Conservation (phyloP, 495 filamentous ascomycete species). For the Trichocladium uniseriatum region DNA sequence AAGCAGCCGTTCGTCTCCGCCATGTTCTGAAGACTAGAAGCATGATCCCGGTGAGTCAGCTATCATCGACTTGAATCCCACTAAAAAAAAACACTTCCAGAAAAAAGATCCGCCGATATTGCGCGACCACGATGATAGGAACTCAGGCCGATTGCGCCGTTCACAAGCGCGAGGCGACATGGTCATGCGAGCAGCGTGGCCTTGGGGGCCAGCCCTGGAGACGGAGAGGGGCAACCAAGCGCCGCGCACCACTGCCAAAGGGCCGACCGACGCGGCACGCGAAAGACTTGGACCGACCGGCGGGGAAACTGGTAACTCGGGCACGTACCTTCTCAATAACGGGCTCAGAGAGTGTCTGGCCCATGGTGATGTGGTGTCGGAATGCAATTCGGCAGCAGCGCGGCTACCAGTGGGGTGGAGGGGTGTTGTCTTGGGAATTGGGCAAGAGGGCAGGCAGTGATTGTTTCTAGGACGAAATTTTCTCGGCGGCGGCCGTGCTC, state of each 20-base stretch:
- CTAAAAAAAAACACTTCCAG: neutral
- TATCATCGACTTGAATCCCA: slow-evolving; percentile 4
- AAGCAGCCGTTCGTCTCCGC: slow-evolving; percentile 83
- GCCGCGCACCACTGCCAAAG: no score
- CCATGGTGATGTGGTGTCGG: slow-evolving; percentile 51
- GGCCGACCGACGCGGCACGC: no score
- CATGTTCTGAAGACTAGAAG: slow-evolving; percentile 69
- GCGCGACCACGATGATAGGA: no score
- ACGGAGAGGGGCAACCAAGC: no score
- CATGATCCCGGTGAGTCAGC: slow-evolving; percentile 11
- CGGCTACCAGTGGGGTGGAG: slow-evolving; percentile 20
- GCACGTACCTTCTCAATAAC: slow-evolving; percentile 91
- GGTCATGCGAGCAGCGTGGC: no score
- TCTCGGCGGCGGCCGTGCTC: slow-evolving; percentile 11
- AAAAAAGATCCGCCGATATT: no score
- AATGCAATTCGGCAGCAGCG: slow-evolving; percentile 16
- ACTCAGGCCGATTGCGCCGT: no score
- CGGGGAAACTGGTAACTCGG: no score
- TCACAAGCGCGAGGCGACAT: no score
- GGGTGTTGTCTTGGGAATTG: slow-evolving; percentile 4
- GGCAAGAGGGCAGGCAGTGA: slow-evolving; percentile 8
- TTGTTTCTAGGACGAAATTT: neutral
- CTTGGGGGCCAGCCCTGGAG: no score
- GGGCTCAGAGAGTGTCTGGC: slow-evolving; percentile 98
- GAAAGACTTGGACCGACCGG: no score